Base-by-base conservation (phyloP, 2,329 filamentous ascomycete genomes). In the Corynespora cassiicola region DNA sequence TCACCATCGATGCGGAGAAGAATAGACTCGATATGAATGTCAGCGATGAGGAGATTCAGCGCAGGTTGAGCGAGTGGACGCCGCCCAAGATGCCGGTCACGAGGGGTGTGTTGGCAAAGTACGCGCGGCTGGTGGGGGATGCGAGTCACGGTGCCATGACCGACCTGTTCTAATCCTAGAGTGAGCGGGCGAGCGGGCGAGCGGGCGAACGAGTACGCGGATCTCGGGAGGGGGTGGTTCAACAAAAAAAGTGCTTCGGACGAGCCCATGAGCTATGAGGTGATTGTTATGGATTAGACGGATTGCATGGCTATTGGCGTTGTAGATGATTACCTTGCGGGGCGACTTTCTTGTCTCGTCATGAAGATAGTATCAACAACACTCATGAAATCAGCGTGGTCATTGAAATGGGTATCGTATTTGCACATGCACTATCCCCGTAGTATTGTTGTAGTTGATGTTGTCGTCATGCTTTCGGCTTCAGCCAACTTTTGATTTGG, bases 111-210 rank as follows among this genome's bases (percentile, higher is more conserved):
- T 63, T 97, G 73, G 91, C 89, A 5, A 97, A 97, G 76, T 97
- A 97, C 74, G 88, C 88, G 6, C 75, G 80, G 27, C 69, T 96
- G 59, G 92, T 97, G 0, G 87, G 90, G 1, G 91, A 96, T 79
- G 92, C 92, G 8, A 92, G 87, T 65, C 87, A 92, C 58, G 92
- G 92, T 5, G 90, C 90, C 7, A 87, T 96, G 71, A 96, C 91
- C 24, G 91, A 96, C 74, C 65, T 85, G 39, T 88, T 84, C 44
- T 82, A 36, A 55, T 6, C 6, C 2, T n/a, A 32, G n/a, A n/a
- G n/a, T n/a, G n/a, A n/a, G n/a, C n/a, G n/a, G n/a, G n/a, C n/a
- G n/a, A n/a, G n/a, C n/a, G n/a, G n/a, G n/a, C n/a, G n/a, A n/a
- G n/a, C n/a, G n/a, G 30, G 7, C 12, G 27, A 5, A 25, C 16